Evolutionary conservation across 768 basidiomycete genomes (phyloP).

Genomic region (Lentinus brumalis): DNA sequence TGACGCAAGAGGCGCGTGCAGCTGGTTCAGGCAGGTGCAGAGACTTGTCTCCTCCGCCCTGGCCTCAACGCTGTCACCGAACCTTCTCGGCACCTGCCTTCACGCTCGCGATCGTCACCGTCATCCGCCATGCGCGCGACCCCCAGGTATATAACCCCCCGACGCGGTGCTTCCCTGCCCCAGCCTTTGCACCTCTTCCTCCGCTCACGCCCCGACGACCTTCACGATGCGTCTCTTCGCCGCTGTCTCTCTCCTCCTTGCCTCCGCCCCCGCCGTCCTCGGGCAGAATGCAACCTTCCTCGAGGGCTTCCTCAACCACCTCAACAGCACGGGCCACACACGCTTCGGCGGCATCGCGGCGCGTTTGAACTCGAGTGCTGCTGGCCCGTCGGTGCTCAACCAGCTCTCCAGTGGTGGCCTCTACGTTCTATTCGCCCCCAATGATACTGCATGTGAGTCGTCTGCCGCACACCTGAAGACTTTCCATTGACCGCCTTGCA

Average conservation of each 20-base stretch:
- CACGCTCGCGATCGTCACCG: neutral
- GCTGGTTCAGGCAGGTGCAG: no score
- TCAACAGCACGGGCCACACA: constrained; percentile 44
- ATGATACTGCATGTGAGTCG: constrained; percentile 53
- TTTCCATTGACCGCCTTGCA: constrained; percentile 1
- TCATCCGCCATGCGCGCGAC: neutral
- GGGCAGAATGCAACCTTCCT: constrained; percentile 37
- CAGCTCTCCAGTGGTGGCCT: constrained; percentile 43
- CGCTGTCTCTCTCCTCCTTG: constrained; percentile 12
- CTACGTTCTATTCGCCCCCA: constrained; percentile 59
- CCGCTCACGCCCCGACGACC: constrained; percentile 1
- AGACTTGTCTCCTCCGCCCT: no score
- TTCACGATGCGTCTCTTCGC: constrained; percentile 9
- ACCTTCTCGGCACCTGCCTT: neutral
- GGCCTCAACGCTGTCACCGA: neutral
- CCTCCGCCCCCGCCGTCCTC: constrained; percentile 26
- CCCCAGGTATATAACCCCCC: constrained; percentile 7
- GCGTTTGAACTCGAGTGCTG: constrained; percentile 44
- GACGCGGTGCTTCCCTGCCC: neutral
- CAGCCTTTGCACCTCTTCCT: neutral
- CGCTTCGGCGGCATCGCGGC: constrained; percentile 41
- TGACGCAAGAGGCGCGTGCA: no score
- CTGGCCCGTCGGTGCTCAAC: constrained; percentile 46
- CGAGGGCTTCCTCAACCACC: constrained; percentile 36
- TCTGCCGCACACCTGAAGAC: neutral